These are phyloP conservation scores for Kodamaea neixiangensis DNA, from an alignment of 805 yeast genomes.

Conservation along the genomic window DNA sequence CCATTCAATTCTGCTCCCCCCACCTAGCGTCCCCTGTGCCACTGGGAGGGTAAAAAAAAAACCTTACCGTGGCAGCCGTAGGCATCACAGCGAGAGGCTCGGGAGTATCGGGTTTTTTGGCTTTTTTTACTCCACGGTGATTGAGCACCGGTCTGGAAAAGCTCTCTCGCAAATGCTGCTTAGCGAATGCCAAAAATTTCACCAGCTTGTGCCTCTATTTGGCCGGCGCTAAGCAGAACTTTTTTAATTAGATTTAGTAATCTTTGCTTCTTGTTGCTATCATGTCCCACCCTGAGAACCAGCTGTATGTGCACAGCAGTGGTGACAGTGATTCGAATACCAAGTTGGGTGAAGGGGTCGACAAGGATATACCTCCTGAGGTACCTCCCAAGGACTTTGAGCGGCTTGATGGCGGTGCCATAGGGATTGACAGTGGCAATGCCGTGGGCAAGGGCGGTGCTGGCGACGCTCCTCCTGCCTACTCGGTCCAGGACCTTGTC, in stretches of 20 bases:
- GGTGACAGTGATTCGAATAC: conserved; percentile 5
- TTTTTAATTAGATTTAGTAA: background rate
- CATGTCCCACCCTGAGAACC: conserved; percentile 2
- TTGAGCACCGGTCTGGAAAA: background rate
- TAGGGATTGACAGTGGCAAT: background rate
- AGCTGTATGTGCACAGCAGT: conserved; percentile 7
- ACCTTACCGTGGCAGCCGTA: background rate
- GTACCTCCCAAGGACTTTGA: background rate
- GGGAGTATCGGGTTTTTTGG: background rate
- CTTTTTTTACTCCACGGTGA: background rate
- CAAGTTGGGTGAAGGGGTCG: conserved; percentile 1
- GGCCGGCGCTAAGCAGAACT: background rate
- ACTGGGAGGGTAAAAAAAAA: background rate
- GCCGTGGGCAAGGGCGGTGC: background rate
- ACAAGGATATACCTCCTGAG: background rate
- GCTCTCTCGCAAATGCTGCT: background rate
- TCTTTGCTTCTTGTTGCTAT: background rate
- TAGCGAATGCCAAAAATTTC: background rate
- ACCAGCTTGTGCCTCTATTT: background rate
- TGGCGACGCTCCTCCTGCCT: background rate
- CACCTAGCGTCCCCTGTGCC: background rate
- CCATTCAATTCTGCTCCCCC: background rate
- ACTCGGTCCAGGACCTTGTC: conserved; percentile 14
- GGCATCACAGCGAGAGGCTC: background rate
- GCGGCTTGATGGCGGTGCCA: background rate